Conservation (phyloP, 352 stramenopile genomes). For the Phytophthora citricola region DNA sequence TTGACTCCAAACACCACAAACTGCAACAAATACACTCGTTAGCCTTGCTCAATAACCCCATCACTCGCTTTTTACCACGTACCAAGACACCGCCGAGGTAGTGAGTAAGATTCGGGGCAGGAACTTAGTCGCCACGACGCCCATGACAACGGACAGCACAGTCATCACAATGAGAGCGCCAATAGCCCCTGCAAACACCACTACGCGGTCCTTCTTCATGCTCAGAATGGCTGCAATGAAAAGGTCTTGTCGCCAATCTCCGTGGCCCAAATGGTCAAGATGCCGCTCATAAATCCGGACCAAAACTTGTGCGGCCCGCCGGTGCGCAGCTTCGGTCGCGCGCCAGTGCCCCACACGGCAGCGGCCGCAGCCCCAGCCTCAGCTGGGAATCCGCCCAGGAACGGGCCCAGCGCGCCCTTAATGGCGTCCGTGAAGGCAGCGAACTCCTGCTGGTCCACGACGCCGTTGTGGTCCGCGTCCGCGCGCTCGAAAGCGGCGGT, state of each 20-base stretch:
- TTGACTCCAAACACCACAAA: conserved; percentile 98
- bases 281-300: conserved; percentile 87
- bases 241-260: conserved; percentile 99
- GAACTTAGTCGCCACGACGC: conserved; percentile 95
- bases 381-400: conserved; percentile 40
- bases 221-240: conserved; percentile 98
- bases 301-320: conserved; percentile 78
- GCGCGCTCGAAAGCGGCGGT: conserved; percentile 63
- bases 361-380: conserved; percentile 16
- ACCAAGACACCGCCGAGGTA: conserved; percentile 94
- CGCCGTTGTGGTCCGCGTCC: conserved; percentile 75
- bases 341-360: conserved; percentile 12
- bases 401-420: conserved; percentile 60
- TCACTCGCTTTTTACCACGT: conserved; percentile 6
- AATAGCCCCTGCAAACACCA: conserved; percentile 96
- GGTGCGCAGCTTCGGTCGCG: conserved; percentile 41
- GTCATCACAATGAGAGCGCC: conserved; percentile 97
- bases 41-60: conserved; percentile 3
- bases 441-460: conserved; percentile 73
- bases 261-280: conserved; percentile 97
- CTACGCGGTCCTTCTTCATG: conserved; percentile 95
- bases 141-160: conserved; percentile 97
- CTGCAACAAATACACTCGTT: conserved; percentile 47
- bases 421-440: conserved; percentile 60
- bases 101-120: conserved; percentile 96